Base-by-base conservation (phyloP, 495 filamentous ascomycete species). In the Aspergillus funiculosus region DNA sequence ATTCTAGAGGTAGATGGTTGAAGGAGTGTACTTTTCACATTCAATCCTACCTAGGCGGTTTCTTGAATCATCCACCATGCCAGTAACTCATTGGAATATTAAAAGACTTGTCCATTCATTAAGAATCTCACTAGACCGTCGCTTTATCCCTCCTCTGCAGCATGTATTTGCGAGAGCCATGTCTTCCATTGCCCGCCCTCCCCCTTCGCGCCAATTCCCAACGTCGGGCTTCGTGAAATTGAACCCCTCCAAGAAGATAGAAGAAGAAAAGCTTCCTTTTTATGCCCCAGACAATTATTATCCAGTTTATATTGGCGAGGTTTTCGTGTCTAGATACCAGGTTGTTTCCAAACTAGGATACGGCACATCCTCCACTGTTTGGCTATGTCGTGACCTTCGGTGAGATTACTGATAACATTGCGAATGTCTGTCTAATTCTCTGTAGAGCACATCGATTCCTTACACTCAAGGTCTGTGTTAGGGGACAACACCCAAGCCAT, bases 341-440 rank as follows among this genome's bases (percentile, higher is more conserved):
- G 60, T 76, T 37, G 54, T 77, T 17, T 66, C 64, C 6, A 78
- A 78, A 53, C 64, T 76, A 20, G 74, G 75, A 14, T 76, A 63
- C 48, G 73, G 74, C 26, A 55, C 68, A 5, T 59, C 52, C 24
- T 77, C 73, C 13, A 77, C 74, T 1, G 72, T 65, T 7, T 75
- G 71, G 71, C 61, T 77, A 24, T 68, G 64, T 36, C 63, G 64
- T 9, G 69, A 74, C 56, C 53, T 75, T 37, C 30, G 51, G 64
- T 62, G 57, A 48, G 64, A n/a, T n/a, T n/a, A n/a, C n/a, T n/a
- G n/a, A n/a, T n/a, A n/a, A n/a, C n/a, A n/a, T n/a, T n/a, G n/a
- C n/a, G n/a, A n/a, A n/a, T n/a, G n/a, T n/a, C n/a, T n/a, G 18
- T 30, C 28, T 42, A 38, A 41, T 15, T 39, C 39, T 17, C 17